Evolutionary conservation across 495 filamentous ascomycete genomes (phyloP).

Genomic region (Xylaria palmicola): DNA sequence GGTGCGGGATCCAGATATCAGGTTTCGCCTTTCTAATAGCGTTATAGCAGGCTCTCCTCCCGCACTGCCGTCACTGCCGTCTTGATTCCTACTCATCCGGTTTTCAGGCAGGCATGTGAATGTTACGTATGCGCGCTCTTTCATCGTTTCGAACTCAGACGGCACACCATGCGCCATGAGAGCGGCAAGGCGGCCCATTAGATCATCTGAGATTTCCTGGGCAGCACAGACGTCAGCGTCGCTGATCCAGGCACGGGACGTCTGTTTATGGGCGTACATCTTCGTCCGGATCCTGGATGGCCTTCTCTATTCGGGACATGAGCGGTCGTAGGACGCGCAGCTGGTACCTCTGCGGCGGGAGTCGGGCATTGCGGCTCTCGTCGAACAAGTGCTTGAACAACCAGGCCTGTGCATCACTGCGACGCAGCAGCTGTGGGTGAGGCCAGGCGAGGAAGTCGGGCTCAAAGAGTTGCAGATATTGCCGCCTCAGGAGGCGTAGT

Average conservation of each 20-base stretch:
- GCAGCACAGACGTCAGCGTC: not conserved
- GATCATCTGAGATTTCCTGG: conserved; percentile 66
- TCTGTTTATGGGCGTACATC: conserved; percentile 57
- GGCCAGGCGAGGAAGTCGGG: conserved; percentile 58
- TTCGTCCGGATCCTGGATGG: conserved; percentile 64
- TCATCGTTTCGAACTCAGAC: conserved; percentile 54
- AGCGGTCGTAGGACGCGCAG: conserved; percentile 65
- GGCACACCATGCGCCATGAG: conserved; percentile 55
- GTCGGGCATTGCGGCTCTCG: conserved; percentile 39
- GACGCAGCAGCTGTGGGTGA: conserved; percentile 48
- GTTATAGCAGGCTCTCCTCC: conserved; percentile 39
- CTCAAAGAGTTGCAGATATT: conserved; percentile 63
- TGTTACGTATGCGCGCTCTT: conserved; percentile 66
- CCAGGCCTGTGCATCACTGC: conserved; percentile 55
- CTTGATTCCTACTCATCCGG: not conserved
- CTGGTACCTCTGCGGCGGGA: conserved; percentile 65
- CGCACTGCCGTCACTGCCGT: conserved; percentile 7
- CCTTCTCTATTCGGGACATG: conserved; percentile 57
- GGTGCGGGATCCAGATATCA: conserved; percentile 68
- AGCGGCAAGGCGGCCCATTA: conserved; percentile 55
- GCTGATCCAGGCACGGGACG: not conserved
- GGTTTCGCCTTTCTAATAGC: conserved; percentile 62
- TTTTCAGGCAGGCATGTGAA: conserved; percentile 51
- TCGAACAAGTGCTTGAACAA: conserved; percentile 62
- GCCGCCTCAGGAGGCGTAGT: conserved; percentile 51